A percentile compares a stretch with the other conserved stretches of the same genome.
phyloP scores from a whole-genome alignment of 768 basidiomycete species.

The Lactarius indigo region DNA sequence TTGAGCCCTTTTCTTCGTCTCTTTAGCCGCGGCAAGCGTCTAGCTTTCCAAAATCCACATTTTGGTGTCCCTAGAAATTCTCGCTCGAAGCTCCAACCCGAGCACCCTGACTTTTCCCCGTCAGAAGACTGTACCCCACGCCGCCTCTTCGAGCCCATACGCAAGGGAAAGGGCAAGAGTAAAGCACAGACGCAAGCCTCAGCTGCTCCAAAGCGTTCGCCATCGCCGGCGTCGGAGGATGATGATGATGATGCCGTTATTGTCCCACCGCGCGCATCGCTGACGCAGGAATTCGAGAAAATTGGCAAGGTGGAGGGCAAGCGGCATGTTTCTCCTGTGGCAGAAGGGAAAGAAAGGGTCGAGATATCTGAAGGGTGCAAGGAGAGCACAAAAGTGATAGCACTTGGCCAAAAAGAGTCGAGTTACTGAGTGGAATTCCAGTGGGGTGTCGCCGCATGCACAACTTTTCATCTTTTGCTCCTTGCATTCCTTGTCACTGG shows the following conservation, averaged over 20 bases:
- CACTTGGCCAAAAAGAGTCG: background rate
- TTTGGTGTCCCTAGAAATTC: constrained; percentile 17
- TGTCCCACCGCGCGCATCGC: constrained; percentile 12
- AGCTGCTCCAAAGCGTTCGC: constrained; percentile 9
- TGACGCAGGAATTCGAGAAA: constrained; percentile 22
- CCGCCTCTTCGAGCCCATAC: constrained; percentile 18
- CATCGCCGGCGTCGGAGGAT: constrained; percentile 12
- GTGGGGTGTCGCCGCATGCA: background rate
- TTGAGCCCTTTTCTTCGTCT: background rate
- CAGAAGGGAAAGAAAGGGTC: constrained; percentile 1
- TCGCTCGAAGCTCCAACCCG: constrained; percentile 19
- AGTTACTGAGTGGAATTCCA: background rate
- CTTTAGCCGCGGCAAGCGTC: constrained; percentile 24
- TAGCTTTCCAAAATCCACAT: constrained; percentile 25
- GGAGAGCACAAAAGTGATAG: constrained; percentile 3
- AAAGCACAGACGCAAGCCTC: background rate
- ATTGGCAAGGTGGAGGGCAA: constrained; percentile 17
- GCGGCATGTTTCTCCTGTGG: background rate
- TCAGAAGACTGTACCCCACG: constrained; percentile 26
- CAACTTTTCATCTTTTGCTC: background rate
- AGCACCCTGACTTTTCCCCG: constrained; percentile 26
- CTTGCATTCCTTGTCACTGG: constrained; percentile 3
- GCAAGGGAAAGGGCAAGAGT: background rate
- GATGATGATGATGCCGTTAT: constrained; percentile 10
- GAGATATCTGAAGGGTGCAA: background rate